phyloP scores from a whole-genome alignment of 208 protist genomes.

The Crithidia expoeki region DNA sequence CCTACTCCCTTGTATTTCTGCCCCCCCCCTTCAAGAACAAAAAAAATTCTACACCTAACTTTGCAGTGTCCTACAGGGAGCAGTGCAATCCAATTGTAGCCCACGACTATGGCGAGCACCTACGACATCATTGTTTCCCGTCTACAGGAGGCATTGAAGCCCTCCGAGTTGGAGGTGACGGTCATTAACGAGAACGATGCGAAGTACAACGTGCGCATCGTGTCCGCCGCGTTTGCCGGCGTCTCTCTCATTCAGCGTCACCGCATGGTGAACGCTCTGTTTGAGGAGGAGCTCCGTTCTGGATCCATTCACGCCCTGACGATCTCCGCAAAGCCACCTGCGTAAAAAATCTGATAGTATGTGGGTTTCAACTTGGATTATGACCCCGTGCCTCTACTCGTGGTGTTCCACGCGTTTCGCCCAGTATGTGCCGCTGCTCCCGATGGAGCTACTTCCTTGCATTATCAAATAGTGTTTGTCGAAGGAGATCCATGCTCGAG shows the following conservation, averaged over 20 bases:
- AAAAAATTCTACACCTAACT: no score
- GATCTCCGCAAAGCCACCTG: slow-evolving; percentile 59
- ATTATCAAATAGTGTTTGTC: no score
- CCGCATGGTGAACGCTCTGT: slow-evolving; percentile 74
- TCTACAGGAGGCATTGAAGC: slow-evolving; percentile 46
- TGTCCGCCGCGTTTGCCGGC: slow-evolving; percentile 54
- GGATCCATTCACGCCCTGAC: slow-evolving; percentile 77
- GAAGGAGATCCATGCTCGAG: no score
- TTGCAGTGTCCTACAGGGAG: no score
- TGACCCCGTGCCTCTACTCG: no score
- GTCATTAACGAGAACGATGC: slow-evolving; percentile 50
- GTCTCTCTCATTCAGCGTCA: slow-evolving; percentile 70
- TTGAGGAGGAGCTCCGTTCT: slow-evolving; percentile 68
- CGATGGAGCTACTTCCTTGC: no score
- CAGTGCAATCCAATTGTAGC: no score
- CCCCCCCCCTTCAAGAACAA: no score
- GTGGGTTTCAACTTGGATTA: not conserved
- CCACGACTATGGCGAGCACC: slow-evolving; percentile 7
- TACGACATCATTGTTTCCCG: slow-evolving; percentile 35
- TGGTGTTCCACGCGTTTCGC: no score
- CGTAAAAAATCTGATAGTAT: slow-evolving; percentile 3
- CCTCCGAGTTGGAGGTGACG: slow-evolving; percentile 47
- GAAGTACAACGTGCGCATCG: slow-evolving; percentile 72
- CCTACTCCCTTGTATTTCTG: no score
- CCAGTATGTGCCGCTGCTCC: no score